Percentiles rank a stretch among this genome's conserved stretches.
These are phyloP conservation scores for Lycium barbarum DNA, from an alignment of 257 asterid genomes.

Conservation along the genomic window DNA sequence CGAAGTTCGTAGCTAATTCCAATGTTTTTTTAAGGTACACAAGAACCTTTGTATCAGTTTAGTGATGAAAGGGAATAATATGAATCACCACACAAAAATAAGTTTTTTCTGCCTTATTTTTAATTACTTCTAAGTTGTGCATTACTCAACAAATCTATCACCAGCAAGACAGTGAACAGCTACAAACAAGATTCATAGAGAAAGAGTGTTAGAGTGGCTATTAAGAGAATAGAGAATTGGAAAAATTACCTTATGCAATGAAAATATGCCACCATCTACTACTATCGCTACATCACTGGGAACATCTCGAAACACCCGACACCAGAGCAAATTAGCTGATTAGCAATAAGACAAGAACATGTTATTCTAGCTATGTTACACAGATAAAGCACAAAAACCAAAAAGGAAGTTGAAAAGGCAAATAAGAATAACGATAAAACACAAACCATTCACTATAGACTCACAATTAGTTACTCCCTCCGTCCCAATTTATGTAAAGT, in stretches of 20 bases:
- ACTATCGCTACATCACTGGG: conserved; percentile 89
- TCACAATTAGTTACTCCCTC: too few species aligned
- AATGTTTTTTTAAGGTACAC: too few species aligned
- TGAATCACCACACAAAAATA: not conserved
- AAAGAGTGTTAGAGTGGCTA: not conserved
- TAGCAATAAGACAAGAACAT: conserved; percentile 34
- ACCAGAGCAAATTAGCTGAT: conserved; percentile 32
- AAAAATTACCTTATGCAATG: conserved; percentile 79
- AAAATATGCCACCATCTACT: conserved; percentile 76
- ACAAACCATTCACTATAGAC: conserved; percentile 40
- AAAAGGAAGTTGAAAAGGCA: conserved; percentile 2
- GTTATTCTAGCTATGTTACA: not conserved
- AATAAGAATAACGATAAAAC: not conserved
- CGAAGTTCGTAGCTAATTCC: too few species aligned
- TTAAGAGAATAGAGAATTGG: not conserved
- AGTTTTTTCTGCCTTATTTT: not conserved
- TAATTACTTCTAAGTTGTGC: not conserved
- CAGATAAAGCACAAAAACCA: not conserved
- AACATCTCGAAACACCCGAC: conserved; percentile 92
- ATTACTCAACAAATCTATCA: not conserved
- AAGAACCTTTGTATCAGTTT: not conserved
- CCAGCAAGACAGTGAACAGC: not conserved
- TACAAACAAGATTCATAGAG: conserved; percentile 14
- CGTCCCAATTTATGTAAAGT: too few species aligned
- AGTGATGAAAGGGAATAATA: not conserved